A percentile compares a stretch with the other conserved stretches of the same genome.
Conservation (phyloP, 78 protist species). For the Chrysochromulina parva region DNA sequence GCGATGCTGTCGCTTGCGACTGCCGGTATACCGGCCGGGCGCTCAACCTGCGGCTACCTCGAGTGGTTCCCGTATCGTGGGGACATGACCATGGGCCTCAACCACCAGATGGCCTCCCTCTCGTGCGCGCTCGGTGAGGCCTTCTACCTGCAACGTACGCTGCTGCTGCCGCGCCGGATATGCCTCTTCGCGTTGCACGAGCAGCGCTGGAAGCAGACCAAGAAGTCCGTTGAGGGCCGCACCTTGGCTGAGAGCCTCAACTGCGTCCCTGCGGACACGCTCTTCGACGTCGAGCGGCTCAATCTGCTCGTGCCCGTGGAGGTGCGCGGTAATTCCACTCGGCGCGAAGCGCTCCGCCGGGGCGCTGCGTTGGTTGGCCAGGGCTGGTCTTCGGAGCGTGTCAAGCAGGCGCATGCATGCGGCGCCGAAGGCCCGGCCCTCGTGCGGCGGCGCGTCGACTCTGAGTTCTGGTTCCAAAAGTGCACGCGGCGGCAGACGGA, state of each 20-base stretch:
- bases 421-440: background rate
- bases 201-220: background rate
- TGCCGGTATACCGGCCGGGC: too few species aligned
- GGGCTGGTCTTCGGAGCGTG: background rate
- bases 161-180: background rate
- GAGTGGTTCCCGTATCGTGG: background rate
- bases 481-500: background rate
- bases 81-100: constrained; percentile 8
- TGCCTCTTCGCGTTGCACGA: constrained; percentile 12
- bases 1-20: too few species aligned
- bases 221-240: too few species aligned
- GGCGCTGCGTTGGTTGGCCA: too few species aligned
- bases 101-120: constrained; percentile 18
- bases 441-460: background rate
- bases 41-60: background rate
- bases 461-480: background rate
- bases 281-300: background rate
- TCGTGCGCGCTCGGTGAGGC: background rate
- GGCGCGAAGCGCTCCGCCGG: too few species aligned
- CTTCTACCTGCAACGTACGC: background rate
- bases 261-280: background rate
- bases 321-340: background rate
- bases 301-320: background rate
- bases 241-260: too few species aligned
- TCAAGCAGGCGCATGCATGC: background rate